phyloP scores from a whole-genome alignment of 2,329 filamentous ascomycete genomes.

The Aspergillus sp. region DNA sequence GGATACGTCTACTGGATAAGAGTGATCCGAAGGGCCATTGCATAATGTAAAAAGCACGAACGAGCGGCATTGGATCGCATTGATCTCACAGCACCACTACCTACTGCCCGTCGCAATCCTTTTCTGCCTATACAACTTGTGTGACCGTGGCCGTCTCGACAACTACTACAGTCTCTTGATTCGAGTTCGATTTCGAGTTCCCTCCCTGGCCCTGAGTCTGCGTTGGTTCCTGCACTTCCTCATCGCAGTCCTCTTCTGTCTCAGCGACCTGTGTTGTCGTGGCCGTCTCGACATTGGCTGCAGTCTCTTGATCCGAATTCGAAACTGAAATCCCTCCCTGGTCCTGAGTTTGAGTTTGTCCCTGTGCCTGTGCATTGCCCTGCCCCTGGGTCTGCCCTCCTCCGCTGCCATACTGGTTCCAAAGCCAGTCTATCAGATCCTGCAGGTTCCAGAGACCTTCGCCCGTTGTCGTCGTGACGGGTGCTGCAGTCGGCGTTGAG shows the following conservation, averaged over 20 bases:
- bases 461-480: neutral
- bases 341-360: neutral
- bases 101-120: neutral
- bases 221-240: neutral
- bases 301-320: neutral
- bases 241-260: neutral
- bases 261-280: neutral
- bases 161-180: neutral
- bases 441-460: neutral
- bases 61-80: too few species aligned
- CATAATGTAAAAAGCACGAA: too few species aligned
- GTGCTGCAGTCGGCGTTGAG: neutral
- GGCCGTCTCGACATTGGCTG: neutral
- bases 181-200: neutral
- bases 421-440: slow-evolving; percentile 7
- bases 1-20: too few species aligned
- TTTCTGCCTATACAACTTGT: neutral
- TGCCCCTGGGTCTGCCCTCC: neutral
- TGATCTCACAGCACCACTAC: neutral
- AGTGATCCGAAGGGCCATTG: too few species aligned
- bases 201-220: neutral
- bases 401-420: neutral
- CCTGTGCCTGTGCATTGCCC: neutral
- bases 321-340: neutral
- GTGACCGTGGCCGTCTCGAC: neutral